Conservation (phyloP, 1,284 basidiomycete genomes). For the Trametes polyzona region DNA sequence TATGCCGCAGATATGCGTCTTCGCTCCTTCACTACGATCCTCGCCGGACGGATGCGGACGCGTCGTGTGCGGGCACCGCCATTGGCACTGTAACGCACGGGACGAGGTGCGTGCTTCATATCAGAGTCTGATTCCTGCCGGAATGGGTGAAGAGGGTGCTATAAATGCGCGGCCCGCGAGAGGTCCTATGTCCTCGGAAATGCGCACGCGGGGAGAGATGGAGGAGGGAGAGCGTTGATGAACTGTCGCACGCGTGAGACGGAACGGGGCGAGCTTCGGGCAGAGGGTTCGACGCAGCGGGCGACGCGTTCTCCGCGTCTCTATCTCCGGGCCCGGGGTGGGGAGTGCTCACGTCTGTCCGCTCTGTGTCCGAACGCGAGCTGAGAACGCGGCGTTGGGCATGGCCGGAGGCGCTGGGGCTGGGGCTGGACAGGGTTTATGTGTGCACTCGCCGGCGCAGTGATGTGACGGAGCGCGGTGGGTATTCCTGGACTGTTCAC, state of each 20-base stretch:
- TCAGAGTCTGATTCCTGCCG: no score
- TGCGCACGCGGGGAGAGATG: not conserved
- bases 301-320: not conserved
- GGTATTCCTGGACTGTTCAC: no score
- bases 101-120: not conserved
- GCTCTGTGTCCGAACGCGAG: not conserved
- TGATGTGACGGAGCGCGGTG: no score
- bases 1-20: not conserved
- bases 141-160: no score
- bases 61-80: not conserved
- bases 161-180: no score
- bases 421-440: no score
- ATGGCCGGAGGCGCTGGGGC: no score
- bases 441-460: no score
- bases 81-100: not conserved
- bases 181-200: slow-evolving; percentile 1
- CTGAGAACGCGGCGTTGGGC: not conserved
- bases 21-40: not conserved
- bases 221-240: not conserved
- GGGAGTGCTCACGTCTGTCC: not conserved
- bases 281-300: not conserved
- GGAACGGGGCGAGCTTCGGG: not conserved
- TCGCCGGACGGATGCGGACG: not conserved
- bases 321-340: not conserved
- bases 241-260: not conserved